Evolutionary conservation across 805 yeast species (phyloP).

Genomic region (Scheffersomyces stipitis): DNA sequence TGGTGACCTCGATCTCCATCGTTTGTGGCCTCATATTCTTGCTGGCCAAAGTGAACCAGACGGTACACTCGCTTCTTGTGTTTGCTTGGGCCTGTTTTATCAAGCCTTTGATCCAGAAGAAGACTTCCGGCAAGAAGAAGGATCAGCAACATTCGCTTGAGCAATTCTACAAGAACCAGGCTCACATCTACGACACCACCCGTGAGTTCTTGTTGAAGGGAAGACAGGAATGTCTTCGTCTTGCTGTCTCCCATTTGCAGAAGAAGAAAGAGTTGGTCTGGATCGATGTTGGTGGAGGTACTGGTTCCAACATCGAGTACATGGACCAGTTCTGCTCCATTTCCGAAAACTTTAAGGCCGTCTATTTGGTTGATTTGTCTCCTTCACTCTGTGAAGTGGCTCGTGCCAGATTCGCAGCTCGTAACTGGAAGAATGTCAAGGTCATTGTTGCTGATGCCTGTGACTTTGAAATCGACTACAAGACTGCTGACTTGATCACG

Average conservation of each 20-base stretch:
- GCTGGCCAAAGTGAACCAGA: conserved; percentile 16
- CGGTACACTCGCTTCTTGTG: conserved; percentile 25
- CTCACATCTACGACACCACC: conserved; percentile 72
- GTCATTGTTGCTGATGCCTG: conserved; percentile 76
- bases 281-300: conserved; percentile 86
- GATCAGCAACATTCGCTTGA: conserved; percentile 66
- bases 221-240: conserved; percentile 58
- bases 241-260: conserved; percentile 58
- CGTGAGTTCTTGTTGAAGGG: conserved; percentile 68
- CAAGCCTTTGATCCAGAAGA: conserved; percentile 50
- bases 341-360: conserved; percentile 52
- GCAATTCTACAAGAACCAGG: conserved; percentile 72
- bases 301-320: conserved; percentile 77
- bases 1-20: conserved; percentile 16
- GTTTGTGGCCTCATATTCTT: conserved; percentile 13
- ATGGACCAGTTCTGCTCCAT: conserved; percentile 61
- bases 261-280: conserved; percentile 53
- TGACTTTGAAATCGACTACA: conserved; percentile 52
- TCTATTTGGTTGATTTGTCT: conserved; percentile 73
- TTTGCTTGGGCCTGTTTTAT: conserved; percentile 55
- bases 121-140: conserved; percentile 14
- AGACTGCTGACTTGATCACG: conserved; percentile 68
- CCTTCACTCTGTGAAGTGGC: conserved; percentile 79
- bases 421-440: conserved; percentile 55
- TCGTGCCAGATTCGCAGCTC: conserved; percentile 47